Evolutionary conservation across 2,329 filamentous ascomycete genomes (phyloP), one percentile per base, ranked within the genome.

Genomic region (Daldinia sp.): DNA sequence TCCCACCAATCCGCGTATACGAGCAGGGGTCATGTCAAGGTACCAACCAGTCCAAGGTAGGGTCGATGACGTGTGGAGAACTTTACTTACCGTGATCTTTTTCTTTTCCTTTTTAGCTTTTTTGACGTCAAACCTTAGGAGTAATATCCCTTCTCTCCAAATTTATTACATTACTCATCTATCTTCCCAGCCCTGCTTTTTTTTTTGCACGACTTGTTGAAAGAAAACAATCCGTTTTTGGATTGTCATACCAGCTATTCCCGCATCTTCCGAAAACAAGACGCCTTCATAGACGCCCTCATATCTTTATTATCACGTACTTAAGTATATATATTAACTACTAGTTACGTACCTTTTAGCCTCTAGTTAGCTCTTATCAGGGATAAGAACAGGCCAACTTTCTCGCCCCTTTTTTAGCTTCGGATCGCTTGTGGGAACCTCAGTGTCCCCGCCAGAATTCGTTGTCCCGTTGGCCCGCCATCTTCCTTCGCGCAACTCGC

Each of bases 51-150:
- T 37, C 33, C 6, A 37, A 20, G 54, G 15, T 37, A 63, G 57
- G 67, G 62, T 71, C 69, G 67, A 75, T 75, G 73, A 74, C 72
- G 73, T 73, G 72, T 72, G 72, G 71, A 67, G 72, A 63, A 67
- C 50, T 50, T 60, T 51, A 55, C 20, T 56, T 51, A n/a, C 30
- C 28, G 51, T 30, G 33, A 44, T 30, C 46, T 63, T 68, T 67
- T 68, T 72, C 0, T 51, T 51, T 30, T 30, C 23, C 23, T 30
- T 30, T 51, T 51, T 53, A n/a, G 13, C 5, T 39, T 55, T 56
- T 54, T 37, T 73, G 73, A 73, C 71, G 67, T 74, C 71, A 71
- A 73, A 62, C 28, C 26, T 15, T 26, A 30, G 42, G 50, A 64
- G 46, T 59, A 33, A 44, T 60, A 63, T 28, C 57, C 30, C 46